Evolutionary conservation across 148 eudicot genomes (phyloP).

Genomic region (Persicaria maculosa): DNA sequence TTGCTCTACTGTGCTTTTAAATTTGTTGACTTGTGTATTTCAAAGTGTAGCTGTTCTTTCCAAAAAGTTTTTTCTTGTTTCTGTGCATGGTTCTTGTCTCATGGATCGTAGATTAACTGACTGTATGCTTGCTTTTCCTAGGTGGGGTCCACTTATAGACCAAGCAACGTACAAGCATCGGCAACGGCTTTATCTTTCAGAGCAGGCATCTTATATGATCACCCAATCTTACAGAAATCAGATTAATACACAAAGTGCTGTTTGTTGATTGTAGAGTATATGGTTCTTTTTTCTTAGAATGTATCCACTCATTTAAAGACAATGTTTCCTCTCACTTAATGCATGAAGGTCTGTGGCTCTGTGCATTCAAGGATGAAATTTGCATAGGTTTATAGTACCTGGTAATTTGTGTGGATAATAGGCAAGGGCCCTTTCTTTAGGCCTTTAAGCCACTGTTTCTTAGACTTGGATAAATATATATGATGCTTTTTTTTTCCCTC

Average conservation of each 20-base stretch:
- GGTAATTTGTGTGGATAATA: no score
- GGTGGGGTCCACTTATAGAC: constrained; percentile 85
- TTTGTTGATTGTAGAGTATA: neutral
- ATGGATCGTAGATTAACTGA: neutral
- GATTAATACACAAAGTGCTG: neutral
- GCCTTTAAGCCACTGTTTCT: no score
- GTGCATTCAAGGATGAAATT: no score
- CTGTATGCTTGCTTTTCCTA: constrained; percentile 12
- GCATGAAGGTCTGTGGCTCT: no score
- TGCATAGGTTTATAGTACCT: no score
- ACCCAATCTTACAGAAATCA: neutral
- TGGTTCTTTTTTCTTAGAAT: neutral
- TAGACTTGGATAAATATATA: no score
- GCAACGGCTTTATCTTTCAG: constrained; percentile 86
- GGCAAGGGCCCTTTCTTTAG: no score
- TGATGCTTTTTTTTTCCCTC: no score
- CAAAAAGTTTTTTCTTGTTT: neutral
- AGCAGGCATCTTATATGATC: constrained; percentile 33
- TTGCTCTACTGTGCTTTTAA: neutral
- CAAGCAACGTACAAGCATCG: constrained; percentile 88
- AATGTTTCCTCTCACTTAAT: no score
- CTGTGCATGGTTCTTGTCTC: neutral
- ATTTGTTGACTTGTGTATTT: neutral
- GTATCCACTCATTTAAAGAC: no score
- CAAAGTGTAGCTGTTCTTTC: neutral